Evolutionary conservation across 768 basidiomycete species (phyloP).

Genomic region (Suillus paluster): DNA sequence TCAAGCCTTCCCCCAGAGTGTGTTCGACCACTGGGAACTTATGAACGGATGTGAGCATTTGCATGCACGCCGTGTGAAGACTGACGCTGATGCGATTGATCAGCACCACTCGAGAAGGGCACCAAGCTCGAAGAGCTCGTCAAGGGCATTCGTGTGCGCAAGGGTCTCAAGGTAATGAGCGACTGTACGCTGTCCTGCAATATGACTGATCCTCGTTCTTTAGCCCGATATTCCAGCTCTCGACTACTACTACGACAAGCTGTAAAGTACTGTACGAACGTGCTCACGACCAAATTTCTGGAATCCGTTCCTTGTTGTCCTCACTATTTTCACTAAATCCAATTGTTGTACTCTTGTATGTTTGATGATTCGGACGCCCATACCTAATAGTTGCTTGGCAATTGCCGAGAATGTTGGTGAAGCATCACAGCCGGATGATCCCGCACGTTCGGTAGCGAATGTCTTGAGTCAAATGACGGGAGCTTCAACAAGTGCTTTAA

Average conservation of each 20-base stretch:
- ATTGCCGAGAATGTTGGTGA: not conserved
- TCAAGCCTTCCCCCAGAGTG: conserved; percentile 97
- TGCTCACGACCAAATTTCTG: conserved; percentile 15
- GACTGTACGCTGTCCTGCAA: not conserved
- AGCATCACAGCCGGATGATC: not conserved
- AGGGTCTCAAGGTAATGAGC: conserved; percentile 84
- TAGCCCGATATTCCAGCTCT: conserved; percentile 88
- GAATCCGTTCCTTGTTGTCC: conserved; percentile 22
- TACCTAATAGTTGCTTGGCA: not conserved
- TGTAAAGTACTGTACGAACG: conserved; percentile 46
- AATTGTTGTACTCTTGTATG: conserved; percentile 18
- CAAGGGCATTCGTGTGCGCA: conserved; percentile 81
- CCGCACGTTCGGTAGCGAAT: not conserved
- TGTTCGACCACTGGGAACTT: conserved; percentile 92
- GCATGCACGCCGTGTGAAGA: not conserved
- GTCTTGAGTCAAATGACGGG: not conserved
- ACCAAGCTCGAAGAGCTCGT: conserved; percentile 90
- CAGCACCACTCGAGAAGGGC: conserved; percentile 87
- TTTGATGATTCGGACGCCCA: not conserved
- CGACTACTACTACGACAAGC: conserved; percentile 94
- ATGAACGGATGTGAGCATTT: conserved; percentile 76
- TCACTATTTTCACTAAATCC: conserved; percentile 14
- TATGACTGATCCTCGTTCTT: conserved; percentile 15
- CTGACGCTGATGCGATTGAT: conserved; percentile 14
- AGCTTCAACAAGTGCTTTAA: too few species aligned